phyloP scores from a whole-genome alignment of 331 rosid species.

The Stylosanthes scabra region DNA sequence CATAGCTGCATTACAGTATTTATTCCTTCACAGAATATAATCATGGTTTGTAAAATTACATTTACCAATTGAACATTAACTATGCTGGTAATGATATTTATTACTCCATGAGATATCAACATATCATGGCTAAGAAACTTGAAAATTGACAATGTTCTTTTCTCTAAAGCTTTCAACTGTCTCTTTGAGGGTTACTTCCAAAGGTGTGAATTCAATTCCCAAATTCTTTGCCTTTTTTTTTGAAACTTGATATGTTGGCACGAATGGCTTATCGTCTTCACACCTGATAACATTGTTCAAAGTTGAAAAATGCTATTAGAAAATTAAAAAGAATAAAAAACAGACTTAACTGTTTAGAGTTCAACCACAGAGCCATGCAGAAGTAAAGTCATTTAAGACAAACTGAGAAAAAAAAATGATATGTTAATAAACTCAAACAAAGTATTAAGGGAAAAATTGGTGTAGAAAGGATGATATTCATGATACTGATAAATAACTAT shows the following conservation, averaged over 20 bases:
- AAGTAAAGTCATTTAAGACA: too few relatives aligned
- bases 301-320: background rate
- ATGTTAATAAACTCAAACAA: too few relatives aligned
- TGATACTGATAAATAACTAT: too few relatives aligned
- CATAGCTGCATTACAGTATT: too few relatives aligned
- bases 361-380: too few relatives aligned
- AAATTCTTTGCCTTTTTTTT: conserved; percentile 46
- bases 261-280: conserved; percentile 31
- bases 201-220: conserved; percentile 55
- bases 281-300: conserved; percentile 36
- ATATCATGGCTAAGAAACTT: background rate
- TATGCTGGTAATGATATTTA: background rate
- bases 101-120: background rate
- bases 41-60: background rate
- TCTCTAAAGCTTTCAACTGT: conserved; percentile 57
- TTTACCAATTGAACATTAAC: background rate
- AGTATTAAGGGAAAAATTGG: too few relatives aligned
- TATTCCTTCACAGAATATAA: background rate
- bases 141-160: conserved; percentile 44
- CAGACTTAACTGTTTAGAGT: too few relatives aligned
- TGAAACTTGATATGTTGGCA: conserved; percentile 41
- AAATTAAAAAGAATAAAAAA: too few relatives aligned
- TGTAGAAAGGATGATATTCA: too few relatives aligned
- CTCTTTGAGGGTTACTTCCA: conserved; percentile 51
- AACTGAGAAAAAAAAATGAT: too few relatives aligned